Evolutionary conservation across 108 stramenopile species (phyloP), one percentile per base, ranked within the genome.

Genomic region (Skeletonema menzelii): DNA sequence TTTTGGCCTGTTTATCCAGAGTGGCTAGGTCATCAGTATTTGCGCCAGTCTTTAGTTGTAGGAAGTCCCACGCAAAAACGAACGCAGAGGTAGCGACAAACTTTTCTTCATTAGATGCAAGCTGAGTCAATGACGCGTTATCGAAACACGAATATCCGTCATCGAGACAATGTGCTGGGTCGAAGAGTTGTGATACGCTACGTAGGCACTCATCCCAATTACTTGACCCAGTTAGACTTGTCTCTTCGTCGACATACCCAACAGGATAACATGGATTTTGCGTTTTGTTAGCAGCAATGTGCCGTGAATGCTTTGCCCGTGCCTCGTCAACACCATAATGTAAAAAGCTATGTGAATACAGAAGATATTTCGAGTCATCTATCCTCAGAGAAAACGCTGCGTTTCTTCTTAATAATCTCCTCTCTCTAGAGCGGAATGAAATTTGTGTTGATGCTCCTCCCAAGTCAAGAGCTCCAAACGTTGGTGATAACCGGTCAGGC

Each of bases 361-460:
- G 55, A 82, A 89, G 89, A 65, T 96, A 94, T 65, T 94, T 88
- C 58, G 82, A 72, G 55, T 83, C 76, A 28, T 95, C 95, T 34
- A 98, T 84, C 67, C 93, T 93, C 44, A 98, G 87, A 87, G 96
- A 40, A 92, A 68, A 75, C 85, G 87, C 42, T 80, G 70, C 75
- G 85, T 80, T 38, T 90, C 59, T 35, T 22, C 19, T 24, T 22
- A 53, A 53, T 2, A 91, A 72, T 95, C 94, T 71, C 82, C 88
- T 42, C 81, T 42, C 32, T 80, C 85, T 65, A 82, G 83, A 73
- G 84, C 53, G 27, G 68, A 97, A 97, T 13, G 88, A 70, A 59
- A 98, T 95, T 79, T 98, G 97, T 0, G 95, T 89, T 27, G 83
- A 85, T 4, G 95, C 95, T 4, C 97, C 97, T 13, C 97, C 97